Evolutionary conservation across 768 basidiomycete species (phyloP).

Genomic region (Podaxis sp.): DNA sequence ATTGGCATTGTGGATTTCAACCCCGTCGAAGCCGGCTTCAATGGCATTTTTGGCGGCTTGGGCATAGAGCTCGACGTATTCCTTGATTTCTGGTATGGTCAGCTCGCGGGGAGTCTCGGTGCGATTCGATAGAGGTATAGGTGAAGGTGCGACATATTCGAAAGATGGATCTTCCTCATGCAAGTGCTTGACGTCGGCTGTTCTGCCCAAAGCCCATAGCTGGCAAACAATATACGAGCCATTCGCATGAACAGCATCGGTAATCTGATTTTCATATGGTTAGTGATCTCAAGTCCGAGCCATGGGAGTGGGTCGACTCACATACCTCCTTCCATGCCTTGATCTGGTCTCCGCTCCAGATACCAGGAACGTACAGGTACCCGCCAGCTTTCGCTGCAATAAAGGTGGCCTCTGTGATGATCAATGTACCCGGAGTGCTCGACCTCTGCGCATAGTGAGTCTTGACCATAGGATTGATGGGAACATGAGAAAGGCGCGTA

Average conservation of each 20-base stretch:
- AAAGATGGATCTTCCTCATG: background rate
- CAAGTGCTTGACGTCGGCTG: constrained; percentile 24
- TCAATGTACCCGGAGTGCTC: constrained; percentile 47
- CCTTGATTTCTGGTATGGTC: constrained; percentile 46
- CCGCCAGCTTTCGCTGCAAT: constrained; percentile 54
- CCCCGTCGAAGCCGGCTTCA: constrained; percentile 65
- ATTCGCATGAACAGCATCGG: constrained; percentile 37
- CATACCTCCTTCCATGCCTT: constrained; percentile 51
- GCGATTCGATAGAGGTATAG: background rate
- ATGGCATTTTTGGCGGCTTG: constrained; percentile 58
- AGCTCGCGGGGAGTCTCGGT: constrained; percentile 30
- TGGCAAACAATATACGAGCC: constrained; percentile 49
- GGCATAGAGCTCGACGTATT: constrained; percentile 50
- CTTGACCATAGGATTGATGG: constrained; percentile 24
- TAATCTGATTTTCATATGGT: constrained; percentile 37
- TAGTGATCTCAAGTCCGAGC: background rate
- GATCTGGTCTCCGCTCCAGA: constrained; percentile 64
- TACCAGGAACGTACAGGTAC: constrained; percentile 53
- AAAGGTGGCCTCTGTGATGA: constrained; percentile 58
- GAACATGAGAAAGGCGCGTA: constrained; percentile 12
- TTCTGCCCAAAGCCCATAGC: constrained; percentile 55
- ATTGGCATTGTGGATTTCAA: constrained; percentile 44
- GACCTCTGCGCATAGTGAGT: constrained; percentile 51
- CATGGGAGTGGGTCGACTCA: background rate
- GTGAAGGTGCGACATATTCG: constrained; percentile 24